Evolutionary conservation across 2,329 filamentous ascomycete species (phyloP), one percentile per base, ranked within the genome.

Genomic region (Neoascochyta sp.): DNA sequence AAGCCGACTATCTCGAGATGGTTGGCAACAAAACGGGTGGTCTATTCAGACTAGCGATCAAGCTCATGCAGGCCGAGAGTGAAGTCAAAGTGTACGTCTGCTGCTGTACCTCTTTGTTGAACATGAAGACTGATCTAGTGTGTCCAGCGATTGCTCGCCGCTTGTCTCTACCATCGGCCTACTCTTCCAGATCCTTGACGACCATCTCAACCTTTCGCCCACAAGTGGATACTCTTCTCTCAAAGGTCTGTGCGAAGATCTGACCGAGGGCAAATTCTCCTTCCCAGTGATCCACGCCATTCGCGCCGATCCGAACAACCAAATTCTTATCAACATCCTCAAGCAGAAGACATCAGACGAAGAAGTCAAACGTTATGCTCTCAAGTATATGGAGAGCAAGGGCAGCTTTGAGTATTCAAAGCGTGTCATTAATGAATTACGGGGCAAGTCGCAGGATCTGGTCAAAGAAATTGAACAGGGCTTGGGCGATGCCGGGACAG

Each of bases 231-330:
- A 95, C 70, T 81, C 80, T 20, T 72, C 83, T 43, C 90, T 94
- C 64, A 96, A 96, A 69, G 92, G 90, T 27, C 76, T 95, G 48
- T 94, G 86, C 63, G 90, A 96, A 68, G 92, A 96, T 64, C 68
- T 96, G 50, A 95, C 88, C 1, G 92, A 96, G 68, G 90, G 90
- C 43, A 96, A 96, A 72, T 95, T 95, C 69, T 90, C 83, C 15
- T 95, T 95, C 60, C 88, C 89, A 22, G 81, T 96, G 52, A 95
- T 96, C 52, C 90, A 96, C 67, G 83, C 84, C 60, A 93, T 96
- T 48, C 84, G 86, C 41, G 67, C 82, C 37, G 77, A 88, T 57
- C 85, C 78, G 11, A 66, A 69, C 16, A 85, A 88, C 57, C 71
- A 84, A 47, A 82, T 93, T 53, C 75, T 98, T 32, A 76, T 95